phyloP scores from a whole-genome alignment of 345 rosid genomes.

The Nephelium lappaceum region DNA sequence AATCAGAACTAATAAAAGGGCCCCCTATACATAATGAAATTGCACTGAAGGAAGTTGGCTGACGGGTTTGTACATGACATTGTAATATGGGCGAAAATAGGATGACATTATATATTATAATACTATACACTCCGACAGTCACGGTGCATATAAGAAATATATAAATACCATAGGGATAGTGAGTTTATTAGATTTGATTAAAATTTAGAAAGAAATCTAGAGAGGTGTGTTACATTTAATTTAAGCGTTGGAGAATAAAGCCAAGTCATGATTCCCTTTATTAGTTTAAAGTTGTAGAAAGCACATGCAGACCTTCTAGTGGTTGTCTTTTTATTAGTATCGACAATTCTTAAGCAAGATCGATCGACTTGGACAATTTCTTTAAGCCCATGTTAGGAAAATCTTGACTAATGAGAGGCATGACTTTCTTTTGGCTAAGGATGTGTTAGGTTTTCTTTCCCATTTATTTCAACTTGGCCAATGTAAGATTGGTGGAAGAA shows the following conservation, averaged over 20 bases:
- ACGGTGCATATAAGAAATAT: slow-evolving; percentile 9
- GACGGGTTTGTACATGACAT: background rate
- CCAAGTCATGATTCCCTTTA: slow-evolving; percentile 42
- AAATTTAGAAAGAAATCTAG: slow-evolving; percentile 28
- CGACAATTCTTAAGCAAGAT: slow-evolving; percentile 18
- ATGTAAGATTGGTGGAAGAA: too few species aligned
- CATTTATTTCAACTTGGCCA: background rate
- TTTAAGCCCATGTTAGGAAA: slow-evolving; percentile 8
- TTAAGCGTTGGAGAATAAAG: slow-evolving; percentile 27
- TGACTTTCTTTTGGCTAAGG: background rate
- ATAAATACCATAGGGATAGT: background rate
- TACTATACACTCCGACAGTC: slow-evolving; percentile 27
- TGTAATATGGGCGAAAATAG: slow-evolving; percentile 28
- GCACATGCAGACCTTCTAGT: slow-evolving; percentile 47
- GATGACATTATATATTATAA: background rate
- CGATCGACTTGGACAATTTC: background rate
- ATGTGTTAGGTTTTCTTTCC: background rate
- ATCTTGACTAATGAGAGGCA: background rate
- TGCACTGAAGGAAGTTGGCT: background rate
- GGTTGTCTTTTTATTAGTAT: slow-evolving; percentile 25
- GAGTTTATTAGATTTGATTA: slow-evolving; percentile 11
- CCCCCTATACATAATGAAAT: background rate
- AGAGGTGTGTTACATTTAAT: slow-evolving; percentile 13
- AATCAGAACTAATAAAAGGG: background rate
- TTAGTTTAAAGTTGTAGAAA: slow-evolving; percentile 37